Conservation (phyloP, 2,329 filamentous ascomycete genomes). For the Thielaviopsis populi region DNA sequence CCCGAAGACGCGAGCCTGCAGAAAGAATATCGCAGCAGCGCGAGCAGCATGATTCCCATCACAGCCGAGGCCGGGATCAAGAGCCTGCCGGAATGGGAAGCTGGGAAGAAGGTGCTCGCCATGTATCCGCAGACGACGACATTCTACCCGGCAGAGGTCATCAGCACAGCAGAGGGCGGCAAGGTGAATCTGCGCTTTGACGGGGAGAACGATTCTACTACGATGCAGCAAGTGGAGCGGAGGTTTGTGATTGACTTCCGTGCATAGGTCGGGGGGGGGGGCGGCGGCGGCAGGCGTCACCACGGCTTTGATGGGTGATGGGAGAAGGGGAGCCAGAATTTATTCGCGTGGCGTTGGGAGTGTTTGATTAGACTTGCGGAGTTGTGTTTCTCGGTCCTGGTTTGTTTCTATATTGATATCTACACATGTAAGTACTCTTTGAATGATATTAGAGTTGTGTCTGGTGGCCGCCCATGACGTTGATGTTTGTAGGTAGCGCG, state of each 20-base stretch:
- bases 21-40: conserved; percentile 54
- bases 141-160: conserved; percentile 72
- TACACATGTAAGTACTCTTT: neutral
- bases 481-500: too few relatives aligned
- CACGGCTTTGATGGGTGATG: conserved; percentile 10
- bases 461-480: neutral
- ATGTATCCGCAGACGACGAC: conserved; percentile 73
- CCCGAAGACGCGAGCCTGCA: conserved; percentile 50
- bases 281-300: neutral
- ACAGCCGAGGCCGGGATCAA: conserved; percentile 37
- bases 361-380: neutral
- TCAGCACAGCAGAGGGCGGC: conserved; percentile 36
- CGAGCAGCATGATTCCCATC: conserved; percentile 63
- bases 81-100: conserved; percentile 44
- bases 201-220: conserved; percentile 59
- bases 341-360: conserved; percentile 1
- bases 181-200: conserved; percentile 60
- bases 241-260: conserved; percentile 64
- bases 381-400: neutral
- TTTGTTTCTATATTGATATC: neutral
- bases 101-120: conserved; percentile 59
- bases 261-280: conserved; percentile 19
- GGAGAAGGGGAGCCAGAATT: neutral
- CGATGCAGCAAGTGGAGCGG: conserved; percentile 59
- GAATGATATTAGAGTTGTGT: neutral